Evolutionary conservation across 2,329 filamentous ascomycete species (phyloP), one percentile per base, ranked within the genome.

Genomic region (Neonectria magnoliae): DNA sequence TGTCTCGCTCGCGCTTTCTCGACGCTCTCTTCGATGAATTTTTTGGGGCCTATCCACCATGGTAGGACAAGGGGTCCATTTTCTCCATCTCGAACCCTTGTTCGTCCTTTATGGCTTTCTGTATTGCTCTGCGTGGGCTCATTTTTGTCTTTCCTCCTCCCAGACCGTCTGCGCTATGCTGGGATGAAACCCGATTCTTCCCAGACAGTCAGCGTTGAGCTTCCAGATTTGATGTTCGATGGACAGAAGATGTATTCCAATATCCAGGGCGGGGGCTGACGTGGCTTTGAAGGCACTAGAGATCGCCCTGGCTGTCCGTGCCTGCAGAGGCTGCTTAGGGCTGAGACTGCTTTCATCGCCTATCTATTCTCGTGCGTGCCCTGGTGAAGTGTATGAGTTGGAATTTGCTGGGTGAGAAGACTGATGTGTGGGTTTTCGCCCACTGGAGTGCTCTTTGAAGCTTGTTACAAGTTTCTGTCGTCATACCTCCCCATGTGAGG

Each of bases 211-310:
- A 47, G 44, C 22, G 11, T 47, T 47, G 11, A 27, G 38, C 22
- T 60, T 54, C 27, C 22, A 41, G 36, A 60, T 60, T 27, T 54
- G 36, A n/a, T 60, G n/a, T n/a, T n/a, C 36, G 50, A 61, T 29
- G 10, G 51, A 51, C 18, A 61, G 51, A 18, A 61, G 51, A 42
- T 61, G 51, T 29, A 18, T 60, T 55, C 41, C 38, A 36, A 54
- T 54, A 22, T 55, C 31, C 25, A 55, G 25, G 41, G 58, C 58
- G 31, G 50, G 42, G 45, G n/a, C 51, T 31, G 41, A 56, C 8
- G 42, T 61, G 16, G 51, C 52, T 42, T 44, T 56, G 16, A 31
- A 61, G n/a, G 51, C 58, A n/a, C 58, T 14, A 44, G 25, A 47
- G 16, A 61, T 61, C 11, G 25, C 58, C 36, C 29, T 41, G 25